Evolutionary conservation across 768 basidiomycete genomes (phyloP).

Genomic region (Macrolepiota albuminosa): DNA sequence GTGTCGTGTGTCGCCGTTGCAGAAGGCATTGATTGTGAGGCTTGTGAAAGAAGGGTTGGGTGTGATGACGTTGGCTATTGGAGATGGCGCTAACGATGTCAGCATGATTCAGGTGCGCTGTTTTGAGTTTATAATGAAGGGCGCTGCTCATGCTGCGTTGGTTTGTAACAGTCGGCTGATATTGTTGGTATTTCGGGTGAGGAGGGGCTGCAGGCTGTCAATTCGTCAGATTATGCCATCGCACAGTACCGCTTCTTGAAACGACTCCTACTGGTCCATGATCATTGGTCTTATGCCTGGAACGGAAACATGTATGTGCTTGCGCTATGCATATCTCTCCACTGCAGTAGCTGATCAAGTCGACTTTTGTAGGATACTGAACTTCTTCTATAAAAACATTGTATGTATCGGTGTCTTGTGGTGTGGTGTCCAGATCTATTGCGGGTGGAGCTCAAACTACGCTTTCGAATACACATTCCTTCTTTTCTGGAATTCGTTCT

Average conservation of each 20-base stretch:
- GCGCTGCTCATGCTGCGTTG: neutral
- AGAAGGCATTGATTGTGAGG: slow-evolving; percentile 93
- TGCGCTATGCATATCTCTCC: neutral
- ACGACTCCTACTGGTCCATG: slow-evolving; percentile 88
- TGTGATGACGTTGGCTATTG: slow-evolving; percentile 95
- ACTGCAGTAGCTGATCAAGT: neutral
- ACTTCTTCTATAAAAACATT: slow-evolving; percentile 99
- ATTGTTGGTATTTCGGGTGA: slow-evolving; percentile 97
- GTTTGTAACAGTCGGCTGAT: slow-evolving; percentile 71
- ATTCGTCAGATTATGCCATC: slow-evolving; percentile 98
- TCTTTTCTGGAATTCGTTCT: slow-evolving; percentile 98
- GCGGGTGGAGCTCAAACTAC: slow-evolving; percentile 90
- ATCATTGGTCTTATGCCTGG: slow-evolving; percentile 97
- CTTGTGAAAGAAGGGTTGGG: slow-evolving; percentile 91
- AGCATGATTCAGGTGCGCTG: slow-evolving; percentile 89
- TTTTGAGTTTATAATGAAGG: neutral
- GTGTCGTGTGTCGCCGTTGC: slow-evolving; percentile 93
- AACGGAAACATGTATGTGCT: slow-evolving; percentile 83
- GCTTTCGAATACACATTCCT: slow-evolving; percentile 93
- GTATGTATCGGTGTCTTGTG: slow-evolving; percentile 90
- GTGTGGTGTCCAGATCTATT: slow-evolving; percentile 99
- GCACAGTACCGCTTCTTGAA: slow-evolving; percentile 97
- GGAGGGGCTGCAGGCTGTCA: slow-evolving; percentile 97
- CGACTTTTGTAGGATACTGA: slow-evolving; percentile 62
- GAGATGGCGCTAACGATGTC: slow-evolving; percentile 98